Percentiles rank a stretch among this genome's conserved stretches.
phyloP scores from a whole-genome alignment of 257 asterid genomes.

The Ilex asprella region DNA sequence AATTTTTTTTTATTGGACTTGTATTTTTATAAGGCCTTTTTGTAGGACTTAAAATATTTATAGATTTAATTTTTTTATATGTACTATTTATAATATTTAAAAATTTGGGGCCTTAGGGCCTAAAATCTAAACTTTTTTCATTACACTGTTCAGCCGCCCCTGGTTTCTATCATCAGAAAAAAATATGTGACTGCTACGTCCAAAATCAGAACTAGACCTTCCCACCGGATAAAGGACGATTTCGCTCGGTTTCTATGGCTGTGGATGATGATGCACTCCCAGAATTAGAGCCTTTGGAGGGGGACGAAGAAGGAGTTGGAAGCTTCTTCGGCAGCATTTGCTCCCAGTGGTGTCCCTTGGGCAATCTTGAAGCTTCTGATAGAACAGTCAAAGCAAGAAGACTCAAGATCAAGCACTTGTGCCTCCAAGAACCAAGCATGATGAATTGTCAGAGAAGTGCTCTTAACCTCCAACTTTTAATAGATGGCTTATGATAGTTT shows the following conservation, averaged over 20 bases:
- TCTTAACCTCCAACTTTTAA: constrained; percentile 19
- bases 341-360: constrained; percentile 52
- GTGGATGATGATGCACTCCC: constrained; percentile 24
- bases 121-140: too few species aligned
- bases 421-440: constrained; percentile 49
- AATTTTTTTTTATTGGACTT: too few species aligned
- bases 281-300: constrained; percentile 75
- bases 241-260: constrained; percentile 28
- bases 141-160: too few species aligned
- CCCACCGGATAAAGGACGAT: constrained; percentile 43
- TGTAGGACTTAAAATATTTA: too few species aligned
- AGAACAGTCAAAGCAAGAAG: constrained; percentile 44
- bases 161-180: constrained; percentile 8
- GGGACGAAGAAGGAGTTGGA: constrained; percentile 78
- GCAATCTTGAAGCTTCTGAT: constrained; percentile 67
- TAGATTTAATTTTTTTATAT: too few species aligned
- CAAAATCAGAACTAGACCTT: constrained; percentile 33
- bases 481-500: constrained; percentile 28
- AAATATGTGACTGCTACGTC: background rate
- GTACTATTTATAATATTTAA: too few species aligned
- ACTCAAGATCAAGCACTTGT: constrained; percentile 30
- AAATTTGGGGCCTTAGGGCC: too few species aligned
- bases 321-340: constrained; percentile 93
- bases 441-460: constrained; percentile 5
- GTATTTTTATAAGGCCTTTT: too few species aligned